A percentile compares a stretch with the other conserved stretches of the same genome.
These are phyloP conservation scores for Avicennia marina DNA, from an alignment of 257 asterid species.

Conservation along the genomic window DNA sequence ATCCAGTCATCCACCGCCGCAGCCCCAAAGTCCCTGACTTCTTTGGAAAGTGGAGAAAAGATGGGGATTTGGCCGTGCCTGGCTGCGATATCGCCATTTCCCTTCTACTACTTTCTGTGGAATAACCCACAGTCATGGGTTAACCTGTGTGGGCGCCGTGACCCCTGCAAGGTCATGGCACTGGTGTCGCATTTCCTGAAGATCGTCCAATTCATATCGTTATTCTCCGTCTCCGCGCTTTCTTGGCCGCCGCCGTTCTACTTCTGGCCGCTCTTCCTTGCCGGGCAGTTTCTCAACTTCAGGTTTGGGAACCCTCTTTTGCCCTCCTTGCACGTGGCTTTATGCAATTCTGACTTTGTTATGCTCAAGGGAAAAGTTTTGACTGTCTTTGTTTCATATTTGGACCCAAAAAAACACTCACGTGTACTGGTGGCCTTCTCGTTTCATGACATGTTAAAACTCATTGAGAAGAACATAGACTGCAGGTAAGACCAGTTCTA, in stretches of 20 bases:
- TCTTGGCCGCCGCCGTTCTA: constrained; percentile 94
- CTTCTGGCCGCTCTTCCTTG: constrained; percentile 76
- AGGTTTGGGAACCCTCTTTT: constrained; percentile 40
- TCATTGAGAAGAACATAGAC: too few species aligned
- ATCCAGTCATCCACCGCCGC: too few species aligned
- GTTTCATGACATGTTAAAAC: too few species aligned
- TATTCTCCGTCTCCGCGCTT: constrained; percentile 59
- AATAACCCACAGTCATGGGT: constrained; percentile 76
- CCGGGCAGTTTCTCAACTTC: constrained; percentile 88
- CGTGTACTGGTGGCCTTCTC: too few species aligned
- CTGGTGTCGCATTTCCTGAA: constrained; percentile 64
- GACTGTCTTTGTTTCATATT: too few species aligned
- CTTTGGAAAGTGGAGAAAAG: neutral
- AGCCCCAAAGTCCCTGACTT: too few species aligned
- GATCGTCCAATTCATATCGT: constrained; percentile 58
- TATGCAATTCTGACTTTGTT: too few species aligned
- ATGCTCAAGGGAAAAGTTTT: too few species aligned
- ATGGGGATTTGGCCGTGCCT: constrained; percentile 71
- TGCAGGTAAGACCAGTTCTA: too few species aligned
- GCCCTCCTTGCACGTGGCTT: neutral
- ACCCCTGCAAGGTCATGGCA: constrained; percentile 77
- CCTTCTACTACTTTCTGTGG: constrained; percentile 86
- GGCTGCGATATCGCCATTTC: constrained; percentile 82
- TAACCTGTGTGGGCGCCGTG: constrained; percentile 76
- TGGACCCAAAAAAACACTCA: too few species aligned